These are phyloP conservation scores for Ganoderma lucidum DNA, from an alignment of 1,284 basidiomycete genomes.

Conservation along the genomic window DNA sequence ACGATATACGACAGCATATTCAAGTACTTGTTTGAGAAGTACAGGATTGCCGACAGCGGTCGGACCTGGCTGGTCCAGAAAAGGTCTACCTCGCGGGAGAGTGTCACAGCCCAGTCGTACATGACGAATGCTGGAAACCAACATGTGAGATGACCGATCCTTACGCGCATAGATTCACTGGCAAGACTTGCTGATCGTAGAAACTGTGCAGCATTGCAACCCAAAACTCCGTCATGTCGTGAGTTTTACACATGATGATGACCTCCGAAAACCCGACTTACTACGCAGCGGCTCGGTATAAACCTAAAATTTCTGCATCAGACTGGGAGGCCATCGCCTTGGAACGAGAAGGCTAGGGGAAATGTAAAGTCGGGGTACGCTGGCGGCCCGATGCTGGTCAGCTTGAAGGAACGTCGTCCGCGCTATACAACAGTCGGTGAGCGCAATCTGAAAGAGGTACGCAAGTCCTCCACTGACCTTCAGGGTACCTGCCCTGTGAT, in stretches of 20 bases:
- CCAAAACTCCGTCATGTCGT: neutral
- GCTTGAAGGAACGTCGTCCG: neutral
- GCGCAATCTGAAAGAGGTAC: neutral
- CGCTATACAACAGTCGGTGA: neutral
- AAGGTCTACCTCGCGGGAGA: neutral
- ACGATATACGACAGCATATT: neutral
- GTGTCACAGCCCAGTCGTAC: neutral
- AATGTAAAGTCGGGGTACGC: no score
- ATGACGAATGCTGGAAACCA: neutral
- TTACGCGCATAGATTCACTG: neutral
- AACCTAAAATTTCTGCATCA: neutral
- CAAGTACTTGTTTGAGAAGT: neutral
- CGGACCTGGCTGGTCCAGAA: neutral
- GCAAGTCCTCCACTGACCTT: neutral
- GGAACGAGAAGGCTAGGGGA: neutral
- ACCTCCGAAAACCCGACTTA: neutral
- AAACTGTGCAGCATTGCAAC: neutral
- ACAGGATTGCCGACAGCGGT: neutral
- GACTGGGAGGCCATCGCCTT: neutral
- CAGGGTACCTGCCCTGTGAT: neutral
- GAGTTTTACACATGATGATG: neutral
- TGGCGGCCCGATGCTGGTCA: neutral
- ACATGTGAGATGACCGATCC: neutral
- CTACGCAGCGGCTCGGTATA: neutral
- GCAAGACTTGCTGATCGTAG: neutral